Percentiles rank a stretch among this genome's conserved stretches.
Evolutionary conservation across 768 basidiomycete genomes (phyloP).

Genomic region (Rhizopogon vulgaris): DNA sequence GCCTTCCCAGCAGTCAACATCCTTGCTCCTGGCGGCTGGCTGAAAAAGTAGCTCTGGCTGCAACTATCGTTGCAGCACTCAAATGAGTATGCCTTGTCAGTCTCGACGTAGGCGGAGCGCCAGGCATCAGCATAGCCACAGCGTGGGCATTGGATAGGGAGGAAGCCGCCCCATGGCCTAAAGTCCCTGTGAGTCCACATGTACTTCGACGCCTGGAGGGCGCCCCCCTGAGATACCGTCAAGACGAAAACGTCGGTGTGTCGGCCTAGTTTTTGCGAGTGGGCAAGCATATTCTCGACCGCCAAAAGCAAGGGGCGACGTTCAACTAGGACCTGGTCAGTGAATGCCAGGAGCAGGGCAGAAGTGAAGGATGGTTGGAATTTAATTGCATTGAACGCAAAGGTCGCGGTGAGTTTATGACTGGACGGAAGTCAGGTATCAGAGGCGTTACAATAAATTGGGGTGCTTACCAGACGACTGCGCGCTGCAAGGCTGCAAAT

Average conservation of each 20-base stretch:
- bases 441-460: too few relatives aligned
- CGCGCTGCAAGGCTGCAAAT: too few relatives aligned
- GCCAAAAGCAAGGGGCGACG: too few relatives aligned
- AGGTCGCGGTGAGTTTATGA: too few relatives aligned
- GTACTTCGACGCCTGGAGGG: background rate
- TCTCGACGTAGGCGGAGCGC: background rate
- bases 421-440: too few relatives aligned
- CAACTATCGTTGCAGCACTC: background rate
- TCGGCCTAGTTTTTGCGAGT: background rate
- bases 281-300: background rate
- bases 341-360: too few relatives aligned
- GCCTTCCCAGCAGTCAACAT: background rate
- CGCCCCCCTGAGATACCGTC: background rate
- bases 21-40: background rate
- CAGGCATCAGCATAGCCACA: background rate
- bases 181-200: background rate
- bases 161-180: background rate
- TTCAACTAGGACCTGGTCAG: too few relatives aligned
- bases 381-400: too few relatives aligned
- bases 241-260: background rate
- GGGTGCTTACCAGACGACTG: too few relatives aligned
- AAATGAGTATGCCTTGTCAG: background rate
- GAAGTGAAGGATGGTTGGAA: too few relatives aligned
- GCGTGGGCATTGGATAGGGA: slow-evolving; percentile 1
- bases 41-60: background rate